phyloP scores from a whole-genome alignment of 371 early-diverging fungal species.

The Lichtheimia hyalospora region DNA sequence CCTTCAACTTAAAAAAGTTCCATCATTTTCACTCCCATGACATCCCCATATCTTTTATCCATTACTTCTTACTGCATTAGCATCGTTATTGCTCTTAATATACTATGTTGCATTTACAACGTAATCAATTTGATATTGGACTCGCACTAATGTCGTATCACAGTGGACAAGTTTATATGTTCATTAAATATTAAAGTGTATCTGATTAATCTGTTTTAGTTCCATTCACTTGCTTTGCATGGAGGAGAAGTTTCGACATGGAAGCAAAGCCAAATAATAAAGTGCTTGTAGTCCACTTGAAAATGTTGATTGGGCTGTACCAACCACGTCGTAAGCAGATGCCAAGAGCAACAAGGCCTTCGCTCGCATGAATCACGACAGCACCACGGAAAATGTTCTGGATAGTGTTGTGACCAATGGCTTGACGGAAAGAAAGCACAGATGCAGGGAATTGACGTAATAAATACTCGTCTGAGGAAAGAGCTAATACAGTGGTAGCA shows the following conservation, averaged over 20 bases:
- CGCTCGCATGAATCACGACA: constrained; percentile 19
- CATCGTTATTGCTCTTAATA: too few species aligned
- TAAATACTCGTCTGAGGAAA: constrained; percentile 16
- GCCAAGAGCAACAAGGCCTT: constrained; percentile 17
- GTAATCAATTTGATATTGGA: too few species aligned
- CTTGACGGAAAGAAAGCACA: not conserved
- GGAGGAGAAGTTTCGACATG: constrained; percentile 5
- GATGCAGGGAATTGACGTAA: constrained; percentile 11
- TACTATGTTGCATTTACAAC: too few species aligned
- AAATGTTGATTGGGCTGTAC: constrained; percentile 32
- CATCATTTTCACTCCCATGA: too few species aligned
- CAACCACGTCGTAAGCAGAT: constrained; percentile 43
- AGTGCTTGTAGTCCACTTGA: constrained; percentile 37
- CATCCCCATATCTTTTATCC: too few species aligned
- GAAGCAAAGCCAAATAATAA: constrained; percentile 34
- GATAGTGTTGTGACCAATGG: not conserved
- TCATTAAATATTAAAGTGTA: too few species aligned
- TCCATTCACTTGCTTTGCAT: constrained; percentile 8
- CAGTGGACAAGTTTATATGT: too few species aligned
- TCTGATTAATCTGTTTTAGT: not conserved
- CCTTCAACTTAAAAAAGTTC: too few species aligned
- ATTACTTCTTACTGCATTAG: too few species aligned
- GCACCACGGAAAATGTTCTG: constrained; percentile 6
- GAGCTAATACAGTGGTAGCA: constrained; percentile 14
- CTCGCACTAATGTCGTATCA: too few species aligned